Percentiles rank a stretch among this genome's conserved stretches.
Conservation (phyloP, 2,329 filamentous ascomycete genomes). For the Colletotrichum sp. region DNA sequence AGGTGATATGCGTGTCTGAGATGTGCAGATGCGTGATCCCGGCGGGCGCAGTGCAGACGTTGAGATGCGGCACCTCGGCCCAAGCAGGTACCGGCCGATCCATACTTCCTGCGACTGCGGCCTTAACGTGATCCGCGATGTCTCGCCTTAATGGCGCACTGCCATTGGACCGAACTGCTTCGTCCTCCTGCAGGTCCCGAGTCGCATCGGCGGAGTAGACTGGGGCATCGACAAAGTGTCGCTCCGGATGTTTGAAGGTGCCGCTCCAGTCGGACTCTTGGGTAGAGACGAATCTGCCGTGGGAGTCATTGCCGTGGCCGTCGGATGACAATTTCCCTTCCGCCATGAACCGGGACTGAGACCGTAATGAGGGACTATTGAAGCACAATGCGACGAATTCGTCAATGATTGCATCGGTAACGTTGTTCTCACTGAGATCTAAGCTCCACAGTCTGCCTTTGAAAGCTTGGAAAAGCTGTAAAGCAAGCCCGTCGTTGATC, state of each 20-base stretch:
- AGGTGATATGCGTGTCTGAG: slow-evolving; percentile 53
- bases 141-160: slow-evolving; percentile 33
- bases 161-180: slow-evolving; percentile 32
- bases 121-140: slow-evolving; percentile 34
- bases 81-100: neutral
- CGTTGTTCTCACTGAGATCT: slow-evolving; percentile 56
- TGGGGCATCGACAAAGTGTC: slow-evolving; percentile 55
- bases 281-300: slow-evolving; percentile 49
- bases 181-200: slow-evolving; percentile 27
- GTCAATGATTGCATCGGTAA: slow-evolving; percentile 51
- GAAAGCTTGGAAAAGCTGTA: slow-evolving; percentile 38
- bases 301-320: slow-evolving; percentile 31
- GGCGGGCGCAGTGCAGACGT: slow-evolving; percentile 27
- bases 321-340: slow-evolving; percentile 49
- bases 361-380: slow-evolving; percentile 33
- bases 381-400: slow-evolving; percentile 37
- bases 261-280: slow-evolving; percentile 52
- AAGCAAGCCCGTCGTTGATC: slow-evolving; percentile 45
- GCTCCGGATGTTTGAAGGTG: slow-evolving; percentile 48
- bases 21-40: slow-evolving; percentile 61
- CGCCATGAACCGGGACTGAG: slow-evolving; percentile 41
- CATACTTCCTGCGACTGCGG: slow-evolving; percentile 9
- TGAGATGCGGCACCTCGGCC: slow-evolving; percentile 20
- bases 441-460: slow-evolving; percentile 58
- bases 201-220: slow-evolving; percentile 37